phyloP scores from a whole-genome alignment of 2,329 filamentous ascomycete species.

The Penicillium vulpinum region DNA sequence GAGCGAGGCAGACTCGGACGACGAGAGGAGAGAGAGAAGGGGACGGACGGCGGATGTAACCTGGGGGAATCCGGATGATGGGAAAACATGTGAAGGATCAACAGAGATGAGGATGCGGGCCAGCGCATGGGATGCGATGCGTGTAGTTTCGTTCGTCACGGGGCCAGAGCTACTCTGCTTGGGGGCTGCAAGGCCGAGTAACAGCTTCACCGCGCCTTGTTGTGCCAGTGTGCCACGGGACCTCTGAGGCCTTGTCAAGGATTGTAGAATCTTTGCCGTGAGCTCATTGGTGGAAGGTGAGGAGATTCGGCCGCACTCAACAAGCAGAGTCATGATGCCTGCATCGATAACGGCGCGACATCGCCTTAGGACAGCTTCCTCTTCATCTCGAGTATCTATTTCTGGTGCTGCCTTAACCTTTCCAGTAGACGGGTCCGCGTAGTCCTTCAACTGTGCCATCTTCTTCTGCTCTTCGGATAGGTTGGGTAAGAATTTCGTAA shows the following conservation, averaged over 20 bases:
- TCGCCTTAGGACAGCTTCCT: slow-evolving; percentile 71
- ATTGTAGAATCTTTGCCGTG: slow-evolving; percentile 72
- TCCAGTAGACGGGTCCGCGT: slow-evolving; percentile 79
- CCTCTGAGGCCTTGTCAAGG: slow-evolving; percentile 71
- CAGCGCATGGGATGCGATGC: slow-evolving; percentile 73
- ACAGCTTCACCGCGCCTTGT: slow-evolving; percentile 85
- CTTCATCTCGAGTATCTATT: slow-evolving; percentile 69
- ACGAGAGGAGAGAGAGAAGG: slow-evolving; percentile 70
- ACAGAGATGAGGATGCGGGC: slow-evolving; percentile 84
- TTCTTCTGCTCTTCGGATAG: slow-evolving; percentile 89
- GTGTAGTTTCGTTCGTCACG: slow-evolving; percentile 43
- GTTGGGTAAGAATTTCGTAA: slow-evolving; percentile 75
- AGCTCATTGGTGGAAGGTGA: slow-evolving; percentile 71
- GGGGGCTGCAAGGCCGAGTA: slow-evolving; percentile 66
- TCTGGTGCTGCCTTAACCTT: slow-evolving; percentile 56
- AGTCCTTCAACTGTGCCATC: slow-evolving; percentile 88
- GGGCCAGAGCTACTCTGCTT: slow-evolving; percentile 42
- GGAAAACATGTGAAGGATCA: slow-evolving; percentile 82
- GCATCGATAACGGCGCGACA: slow-evolving; percentile 78
- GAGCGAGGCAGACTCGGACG: slow-evolving; percentile 59
- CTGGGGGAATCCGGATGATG: slow-evolving; percentile 69
- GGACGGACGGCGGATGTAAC: slow-evolving; percentile 79
- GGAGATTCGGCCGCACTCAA: slow-evolving; percentile 68
- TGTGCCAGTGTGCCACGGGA: slow-evolving; percentile 80
- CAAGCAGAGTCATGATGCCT: slow-evolving; percentile 73